These are phyloP conservation scores for Sordariomycetes sp. DNA, from an alignment of 2,329 filamentous ascomycete genomes.

Conservation along the genomic window DNA sequence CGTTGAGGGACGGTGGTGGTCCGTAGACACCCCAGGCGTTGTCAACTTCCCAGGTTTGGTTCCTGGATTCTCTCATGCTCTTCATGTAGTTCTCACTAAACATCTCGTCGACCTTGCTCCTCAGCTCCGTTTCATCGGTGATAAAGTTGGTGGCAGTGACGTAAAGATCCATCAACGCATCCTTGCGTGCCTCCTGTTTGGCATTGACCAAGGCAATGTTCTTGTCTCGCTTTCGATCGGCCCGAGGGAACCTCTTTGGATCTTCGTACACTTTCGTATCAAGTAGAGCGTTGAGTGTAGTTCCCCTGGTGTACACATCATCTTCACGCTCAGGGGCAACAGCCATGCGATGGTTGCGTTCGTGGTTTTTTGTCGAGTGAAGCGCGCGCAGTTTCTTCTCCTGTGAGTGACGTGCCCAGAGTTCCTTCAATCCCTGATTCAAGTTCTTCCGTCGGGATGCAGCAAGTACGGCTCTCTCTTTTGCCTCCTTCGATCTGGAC, in stretches of 20 bases:
- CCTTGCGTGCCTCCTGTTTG: slow-evolving; percentile 51
- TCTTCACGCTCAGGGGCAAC: slow-evolving; percentile 63
- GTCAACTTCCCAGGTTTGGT: slow-evolving; percentile 23
- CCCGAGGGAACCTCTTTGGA: slow-evolving; percentile 49
- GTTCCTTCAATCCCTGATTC: slow-evolving; percentile 56
- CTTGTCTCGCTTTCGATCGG: slow-evolving; percentile 33
- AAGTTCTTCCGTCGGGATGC: slow-evolving; percentile 63
- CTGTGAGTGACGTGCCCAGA: slow-evolving; percentile 48
- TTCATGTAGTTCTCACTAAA: slow-evolving; percentile 58
- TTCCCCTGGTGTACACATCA: slow-evolving; percentile 65
- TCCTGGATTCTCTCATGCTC: slow-evolving; percentile 19
- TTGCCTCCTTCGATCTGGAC: slow-evolving; percentile 7
- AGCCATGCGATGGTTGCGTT: slow-evolving; percentile 13
- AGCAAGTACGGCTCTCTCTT: slow-evolving; percentile 69
- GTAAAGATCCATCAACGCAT: slow-evolving; percentile 79
- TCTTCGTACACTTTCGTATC: slow-evolving; percentile 48
- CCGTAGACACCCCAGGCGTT: slow-evolving; percentile 45
- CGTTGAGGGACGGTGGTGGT: slow-evolving; percentile 31
- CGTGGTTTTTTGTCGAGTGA: background rate
- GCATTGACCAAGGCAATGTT: slow-evolving; percentile 28
- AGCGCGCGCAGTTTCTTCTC: background rate
- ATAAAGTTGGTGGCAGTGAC: slow-evolving; percentile 85
- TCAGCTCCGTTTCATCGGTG: slow-evolving; percentile 68
- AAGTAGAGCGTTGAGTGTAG: slow-evolving; percentile 42
- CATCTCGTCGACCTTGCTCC: slow-evolving; percentile 61